phyloP scores from a whole-genome alignment of 1,284 basidiomycete species.

The Salmacisia buchloeana region DNA sequence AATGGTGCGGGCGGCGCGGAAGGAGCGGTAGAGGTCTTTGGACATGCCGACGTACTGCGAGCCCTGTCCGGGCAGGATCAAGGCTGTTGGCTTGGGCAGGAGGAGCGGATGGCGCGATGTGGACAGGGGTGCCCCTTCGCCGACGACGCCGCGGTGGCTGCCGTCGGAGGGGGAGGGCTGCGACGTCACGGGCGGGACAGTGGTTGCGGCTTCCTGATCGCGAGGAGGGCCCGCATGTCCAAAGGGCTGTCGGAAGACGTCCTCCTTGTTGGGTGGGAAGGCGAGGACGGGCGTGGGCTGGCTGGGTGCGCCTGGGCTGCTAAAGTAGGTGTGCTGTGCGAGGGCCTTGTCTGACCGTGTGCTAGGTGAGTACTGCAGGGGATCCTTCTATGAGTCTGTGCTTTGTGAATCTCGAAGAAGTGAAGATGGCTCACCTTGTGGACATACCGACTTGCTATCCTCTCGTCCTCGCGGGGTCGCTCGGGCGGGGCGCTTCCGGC shows the following conservation, averaged over 20 bases:
- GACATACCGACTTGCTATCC: slow-evolving; percentile 13
- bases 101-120: neutral
- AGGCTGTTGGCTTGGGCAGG: slow-evolving; percentile 2
- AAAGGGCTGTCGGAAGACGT: neutral
- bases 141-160: neutral
- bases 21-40: slow-evolving; percentile 41
- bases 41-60: slow-evolving; percentile 49
- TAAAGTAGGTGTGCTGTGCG: slow-evolving; percentile 45
- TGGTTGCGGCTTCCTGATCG: neutral
- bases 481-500: neutral
- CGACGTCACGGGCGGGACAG: neutral
- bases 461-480: slow-evolving; percentile 6
- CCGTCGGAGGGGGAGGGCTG: neutral
- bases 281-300: neutral
- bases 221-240: neutral
- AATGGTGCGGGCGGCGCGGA: slow-evolving; percentile 35
- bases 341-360: slow-evolving; percentile 18
- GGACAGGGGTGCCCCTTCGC: neutral
- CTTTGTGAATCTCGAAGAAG: neutral
- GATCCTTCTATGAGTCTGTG: neutral
- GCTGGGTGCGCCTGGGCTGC: slow-evolving; percentile 19
- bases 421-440: slow-evolving; percentile 21
- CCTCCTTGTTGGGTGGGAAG: neutral
- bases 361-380: slow-evolving; percentile 18
- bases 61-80: slow-evolving; percentile 18